Conservation (phyloP, 2,329 filamentous ascomycete species). For the Neofusicoccum sp. region DNA sequence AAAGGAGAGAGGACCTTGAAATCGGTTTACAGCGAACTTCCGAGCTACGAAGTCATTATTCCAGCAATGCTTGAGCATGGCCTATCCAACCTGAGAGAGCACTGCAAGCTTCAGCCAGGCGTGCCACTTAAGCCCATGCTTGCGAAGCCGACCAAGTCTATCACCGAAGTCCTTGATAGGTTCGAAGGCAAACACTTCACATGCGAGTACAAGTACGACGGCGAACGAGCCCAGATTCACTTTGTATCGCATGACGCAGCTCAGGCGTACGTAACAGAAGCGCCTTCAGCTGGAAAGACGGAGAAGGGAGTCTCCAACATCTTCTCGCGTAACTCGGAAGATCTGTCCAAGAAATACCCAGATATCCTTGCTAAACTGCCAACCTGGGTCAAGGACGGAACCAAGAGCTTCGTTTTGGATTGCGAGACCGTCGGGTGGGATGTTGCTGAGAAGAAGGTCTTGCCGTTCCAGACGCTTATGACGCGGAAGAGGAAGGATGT, state of each 20-base stretch:
- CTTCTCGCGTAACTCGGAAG: slow-evolving; percentile 96
- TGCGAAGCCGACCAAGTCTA: slow-evolving; percentile 96
- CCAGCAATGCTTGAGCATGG: slow-evolving; percentile 86
- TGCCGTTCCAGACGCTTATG: slow-evolving; percentile 98
- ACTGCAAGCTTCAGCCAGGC: slow-evolving; percentile 89
- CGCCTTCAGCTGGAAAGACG: slow-evolving; percentile 65
- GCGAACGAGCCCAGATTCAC: slow-evolving; percentile 97
- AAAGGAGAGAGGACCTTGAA: slow-evolving; percentile 86
- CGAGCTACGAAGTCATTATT: slow-evolving; percentile 93
- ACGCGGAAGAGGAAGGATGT: slow-evolving; percentile 97
- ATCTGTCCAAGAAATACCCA: slow-evolving; percentile 95
- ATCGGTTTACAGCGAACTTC: slow-evolving; percentile 89
- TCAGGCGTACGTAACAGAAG: slow-evolving; percentile 63
- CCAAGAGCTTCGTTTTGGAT: slow-evolving; percentile 95
- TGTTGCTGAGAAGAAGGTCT: slow-evolving; percentile 87
- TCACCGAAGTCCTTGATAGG: slow-evolving; percentile 94
- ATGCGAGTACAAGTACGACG: slow-evolving; percentile 99
- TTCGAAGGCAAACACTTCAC: slow-evolving; percentile 96
- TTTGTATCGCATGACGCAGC: slow-evolving; percentile 84
- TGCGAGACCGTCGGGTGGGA: slow-evolving; percentile 99
- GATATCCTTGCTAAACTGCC: slow-evolving; percentile 88
- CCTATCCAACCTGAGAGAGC: slow-evolving; percentile 77
- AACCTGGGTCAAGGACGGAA: slow-evolving; percentile 85
- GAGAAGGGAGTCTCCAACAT: slow-evolving; percentile 82
- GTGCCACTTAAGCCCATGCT: slow-evolving; percentile 98